Evolutionary conservation across 352 stramenopile genomes (phyloP).

Genomic region (Phytophthora vignae): DNA sequence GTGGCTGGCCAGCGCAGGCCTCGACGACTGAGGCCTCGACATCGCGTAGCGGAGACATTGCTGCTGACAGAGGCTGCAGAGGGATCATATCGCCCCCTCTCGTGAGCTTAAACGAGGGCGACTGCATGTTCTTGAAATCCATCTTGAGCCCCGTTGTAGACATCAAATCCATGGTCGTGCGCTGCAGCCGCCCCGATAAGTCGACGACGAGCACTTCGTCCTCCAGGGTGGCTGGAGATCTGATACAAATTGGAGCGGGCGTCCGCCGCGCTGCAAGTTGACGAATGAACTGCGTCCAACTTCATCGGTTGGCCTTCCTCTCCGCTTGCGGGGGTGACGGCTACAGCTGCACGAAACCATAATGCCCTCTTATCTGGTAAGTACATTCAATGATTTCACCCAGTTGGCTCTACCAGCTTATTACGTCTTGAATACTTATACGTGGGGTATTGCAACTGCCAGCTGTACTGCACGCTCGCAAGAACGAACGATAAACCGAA

Average conservation of each 20-base stretch:
- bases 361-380: not conserved
- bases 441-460: no score
- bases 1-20: conserved; percentile 27
- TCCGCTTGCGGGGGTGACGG: no score
- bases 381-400: not conserved
- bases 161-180: conserved; percentile 20
- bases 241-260: conserved; percentile 9
- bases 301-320: not conserved
- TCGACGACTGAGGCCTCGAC: conserved; percentile 23
- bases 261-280: conserved; percentile 27
- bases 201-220: conserved; percentile 34
- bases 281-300: not conserved
- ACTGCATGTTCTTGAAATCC: conserved; percentile 31
- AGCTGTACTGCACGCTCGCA: not conserved
- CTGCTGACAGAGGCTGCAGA: not conserved
- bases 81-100: conserved; percentile 8
- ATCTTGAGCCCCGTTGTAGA: conserved; percentile 20
- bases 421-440: not conserved
- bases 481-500: not conserved
- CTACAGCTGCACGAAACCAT: not conserved
- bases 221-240: conserved; percentile 15
- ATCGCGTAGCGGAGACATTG: conserved; percentile 1
- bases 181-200: conserved; percentile 24
- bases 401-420: not conserved
- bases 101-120: conserved; percentile 24